Conservation (phyloP, 2,329 filamentous ascomycete genomes). For the Aspergillus floridensis region DNA sequence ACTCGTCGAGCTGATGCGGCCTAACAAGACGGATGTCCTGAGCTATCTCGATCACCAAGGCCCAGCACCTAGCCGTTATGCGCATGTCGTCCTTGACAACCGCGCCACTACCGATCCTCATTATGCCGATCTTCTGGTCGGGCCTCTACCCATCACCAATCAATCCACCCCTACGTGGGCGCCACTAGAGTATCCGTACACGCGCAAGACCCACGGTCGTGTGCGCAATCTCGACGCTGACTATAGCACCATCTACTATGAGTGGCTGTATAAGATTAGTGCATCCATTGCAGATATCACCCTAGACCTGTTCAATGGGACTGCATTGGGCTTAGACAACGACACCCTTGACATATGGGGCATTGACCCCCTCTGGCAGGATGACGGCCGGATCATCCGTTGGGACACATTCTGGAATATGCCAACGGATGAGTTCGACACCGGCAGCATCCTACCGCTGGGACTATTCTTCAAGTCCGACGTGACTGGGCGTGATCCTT, state of each 20-base stretch:
- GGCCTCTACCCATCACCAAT: constrained; percentile 10
- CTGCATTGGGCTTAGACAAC: constrained; percentile 14
- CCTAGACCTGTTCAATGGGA: constrained; percentile 13
- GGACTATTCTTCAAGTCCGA: constrained; percentile 15
- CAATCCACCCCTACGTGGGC: constrained; percentile 5
- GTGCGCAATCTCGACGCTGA: constrained; percentile 16
- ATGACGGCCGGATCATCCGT: constrained; percentile 12
- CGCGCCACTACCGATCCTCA: constrained; percentile 11
- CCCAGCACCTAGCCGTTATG: constrained; percentile 5
- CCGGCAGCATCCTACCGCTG: constrained; percentile 7
- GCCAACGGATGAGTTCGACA: constrained; percentile 9
- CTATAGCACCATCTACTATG: constrained; percentile 6
- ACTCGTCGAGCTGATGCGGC: constrained; percentile 11
- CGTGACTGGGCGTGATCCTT: constrained; percentile 15
- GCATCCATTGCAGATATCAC: constrained; percentile 15
- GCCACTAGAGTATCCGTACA: constrained; percentile 11
- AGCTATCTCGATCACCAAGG: constrained; percentile 7
- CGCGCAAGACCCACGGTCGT: constrained; percentile 11
- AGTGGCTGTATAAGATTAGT: constrained; percentile 14
- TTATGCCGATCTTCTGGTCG: constrained; percentile 13
- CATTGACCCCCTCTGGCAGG: constrained; percentile 16
- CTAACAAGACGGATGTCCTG: constrained; percentile 13
- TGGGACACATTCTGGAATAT: constrained; percentile 17
- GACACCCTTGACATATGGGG: constrained; percentile 15
- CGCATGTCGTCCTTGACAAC: constrained; percentile 12